Evolutionary conservation across 2,329 filamentous ascomycete genomes (phyloP).

Genomic region (Botrytis elliptica): DNA sequence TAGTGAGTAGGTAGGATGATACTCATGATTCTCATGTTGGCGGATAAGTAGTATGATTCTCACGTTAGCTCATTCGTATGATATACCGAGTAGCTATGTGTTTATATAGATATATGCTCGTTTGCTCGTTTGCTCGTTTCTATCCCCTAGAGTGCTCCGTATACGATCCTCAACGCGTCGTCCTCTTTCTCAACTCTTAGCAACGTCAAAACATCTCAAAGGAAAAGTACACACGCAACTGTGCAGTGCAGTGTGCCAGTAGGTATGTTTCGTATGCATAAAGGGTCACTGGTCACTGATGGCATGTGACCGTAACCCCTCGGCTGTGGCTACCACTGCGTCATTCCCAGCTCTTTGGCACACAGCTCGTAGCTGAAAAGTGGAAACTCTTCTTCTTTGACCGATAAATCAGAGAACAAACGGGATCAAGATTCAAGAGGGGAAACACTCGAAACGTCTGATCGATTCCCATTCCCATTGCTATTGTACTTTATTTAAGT

Average conservation of each 20-base stretch:
- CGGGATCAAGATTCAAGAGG: neutral
- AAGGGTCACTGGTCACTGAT: neutral
- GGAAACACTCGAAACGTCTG: neutral
- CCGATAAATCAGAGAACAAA: neutral
- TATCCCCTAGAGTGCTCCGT: neutral
- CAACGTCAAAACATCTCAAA: neutral
- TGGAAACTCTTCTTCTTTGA: neutral
- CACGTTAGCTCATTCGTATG: neutral
- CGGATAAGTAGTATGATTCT: neutral
- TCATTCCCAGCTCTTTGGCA: constrained; percentile 4
- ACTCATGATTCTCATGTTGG: neutral
- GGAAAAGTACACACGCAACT: neutral
- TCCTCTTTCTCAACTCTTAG: neutral
- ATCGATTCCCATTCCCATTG: neutral
- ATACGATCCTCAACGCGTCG: neutral
- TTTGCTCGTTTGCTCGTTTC: neutral
- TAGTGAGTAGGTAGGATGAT: neutral
- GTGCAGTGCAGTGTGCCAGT: neutral
- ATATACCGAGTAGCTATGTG: neutral
- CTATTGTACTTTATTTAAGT: neutral
- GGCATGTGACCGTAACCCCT: neutral
- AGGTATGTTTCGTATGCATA: neutral
- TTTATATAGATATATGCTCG: neutral
- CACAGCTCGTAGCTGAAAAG: neutral
- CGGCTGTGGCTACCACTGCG: constrained; percentile 12